Evolutionary conservation across 1,284 basidiomycete genomes (phyloP).

Genomic region (Exsudoporus floridanus): DNA sequence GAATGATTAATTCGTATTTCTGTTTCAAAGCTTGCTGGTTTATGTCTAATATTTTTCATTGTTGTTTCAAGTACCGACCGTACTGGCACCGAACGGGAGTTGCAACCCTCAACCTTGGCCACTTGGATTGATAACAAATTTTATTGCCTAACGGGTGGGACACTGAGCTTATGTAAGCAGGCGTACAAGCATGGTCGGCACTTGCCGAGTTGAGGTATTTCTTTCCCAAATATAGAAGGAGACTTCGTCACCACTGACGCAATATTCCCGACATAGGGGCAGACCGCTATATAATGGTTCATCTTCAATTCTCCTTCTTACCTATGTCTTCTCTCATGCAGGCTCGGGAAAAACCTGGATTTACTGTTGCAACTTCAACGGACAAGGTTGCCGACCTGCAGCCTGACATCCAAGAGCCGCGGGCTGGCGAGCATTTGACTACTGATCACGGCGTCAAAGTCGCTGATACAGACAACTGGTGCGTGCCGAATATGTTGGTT

Average conservation of each 20-base stretch:
- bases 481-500: slow-evolving; percentile 16
- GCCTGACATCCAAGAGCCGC: slow-evolving; percentile 42
- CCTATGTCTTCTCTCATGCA: slow-evolving; percentile 26
- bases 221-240: too few relatives aligned
- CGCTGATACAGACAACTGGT: slow-evolving; percentile 67
- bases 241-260: slow-evolving; percentile 31
- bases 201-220: too few relatives aligned
- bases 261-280: slow-evolving; percentile 13
- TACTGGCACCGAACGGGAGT: too few relatives aligned
- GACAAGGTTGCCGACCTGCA: slow-evolving; percentile 43
- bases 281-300: too few relatives aligned
- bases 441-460: slow-evolving; percentile 64
- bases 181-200: too few relatives aligned
- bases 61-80: background rate
- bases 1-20: slow-evolving; percentile 7
- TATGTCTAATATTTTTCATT: slow-evolving; percentile 15
- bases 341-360: slow-evolving; percentile 11
- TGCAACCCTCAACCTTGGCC: too few relatives aligned
- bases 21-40: slow-evolving; percentile 2
- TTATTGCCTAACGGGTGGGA: too few relatives aligned
- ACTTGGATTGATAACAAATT: too few relatives aligned
- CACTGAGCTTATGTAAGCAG: too few relatives aligned
- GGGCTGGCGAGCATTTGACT: slow-evolving; percentile 44
- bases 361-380: slow-evolving; percentile 9
- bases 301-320: background rate